Base-by-base conservation (phyloP, 305 asterid species). In the Rubia occidens region DNA sequence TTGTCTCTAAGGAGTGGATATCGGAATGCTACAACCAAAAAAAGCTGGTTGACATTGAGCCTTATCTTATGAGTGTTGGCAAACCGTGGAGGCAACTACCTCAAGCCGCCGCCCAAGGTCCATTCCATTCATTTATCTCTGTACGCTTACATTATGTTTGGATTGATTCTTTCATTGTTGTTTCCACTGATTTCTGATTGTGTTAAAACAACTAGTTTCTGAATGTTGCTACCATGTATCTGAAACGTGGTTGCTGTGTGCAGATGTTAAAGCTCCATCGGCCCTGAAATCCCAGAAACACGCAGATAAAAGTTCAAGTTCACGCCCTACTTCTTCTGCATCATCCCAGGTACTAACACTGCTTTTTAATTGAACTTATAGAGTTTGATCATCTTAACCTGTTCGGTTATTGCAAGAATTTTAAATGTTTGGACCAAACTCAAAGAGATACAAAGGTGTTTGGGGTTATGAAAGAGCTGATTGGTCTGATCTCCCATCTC, bases 1-100 rank as follows among this genome's bases (percentile, higher is more conserved):
- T 88, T 74, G 83, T 88, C 66, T 85, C 97, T 59, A 90, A 88
- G 98, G 98, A 88, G 67, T 93, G 98, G 98, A 84, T 93, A 76
- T 77, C 85, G 51, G 89, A 88, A 76, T 90, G 97, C 77, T 83
- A 90, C 72, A 77, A 37, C 61, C 83, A 84, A 71, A 84, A 59
- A 76, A 86, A 87, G 74, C 95, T 88, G 62, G 90, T 87, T 64
- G 97, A 87, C 26, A 87, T 93, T 49, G 97, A 90, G 75, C 80
- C 87, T 17, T 84, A 80, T 74, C 75, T 90, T 67, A 80, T 93
- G 84, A 84, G 90, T 84, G 94, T 91, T 79, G 98, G 98, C 73
- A 90, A 93, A 80, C 96, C 97, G 62, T 93, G 98, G 96, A 88
- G 83, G 82, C 75, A 70, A 7, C 94, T 78, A 64, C 62, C 72